Evolutionary conservation across 2,329 filamentous ascomycete species (phyloP).

Genomic region (Colletotrichum incanum): DNA sequence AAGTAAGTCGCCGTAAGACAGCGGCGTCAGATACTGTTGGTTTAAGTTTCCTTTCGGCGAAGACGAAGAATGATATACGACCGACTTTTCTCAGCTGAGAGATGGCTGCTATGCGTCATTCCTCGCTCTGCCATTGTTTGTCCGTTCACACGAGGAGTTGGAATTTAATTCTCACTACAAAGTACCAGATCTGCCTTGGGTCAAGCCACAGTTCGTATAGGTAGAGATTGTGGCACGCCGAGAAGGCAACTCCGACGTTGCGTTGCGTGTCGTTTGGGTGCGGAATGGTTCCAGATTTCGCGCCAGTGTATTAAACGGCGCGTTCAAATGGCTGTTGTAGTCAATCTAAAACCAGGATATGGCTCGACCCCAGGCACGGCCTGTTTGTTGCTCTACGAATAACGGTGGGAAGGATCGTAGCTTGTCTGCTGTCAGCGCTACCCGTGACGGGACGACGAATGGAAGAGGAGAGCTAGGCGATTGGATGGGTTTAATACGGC

Average conservation of each 20-base stretch:
- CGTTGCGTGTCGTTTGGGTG: slow-evolving; percentile 9
- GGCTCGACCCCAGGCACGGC: slow-evolving; percentile 23
- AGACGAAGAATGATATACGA: background rate
- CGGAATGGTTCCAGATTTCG: slow-evolving; percentile 6
- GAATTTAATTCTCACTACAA: background rate
- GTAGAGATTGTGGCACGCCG: slow-evolving; percentile 18
- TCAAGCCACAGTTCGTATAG: slow-evolving; percentile 20
- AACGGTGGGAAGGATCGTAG: background rate
- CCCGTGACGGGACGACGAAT: slow-evolving; percentile 9
- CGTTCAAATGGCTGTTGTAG: slow-evolving; percentile 1
- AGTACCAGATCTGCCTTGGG: background rate
- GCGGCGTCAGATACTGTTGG: background rate
- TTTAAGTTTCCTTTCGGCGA: background rate
- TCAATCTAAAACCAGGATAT: background rate
- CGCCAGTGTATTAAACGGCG: background rate
- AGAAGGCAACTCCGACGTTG: slow-evolving; percentile 20
- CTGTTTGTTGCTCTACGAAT: slow-evolving; percentile 5
- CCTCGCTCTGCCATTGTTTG: background rate
- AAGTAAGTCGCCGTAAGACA: slow-evolving; percentile 7
- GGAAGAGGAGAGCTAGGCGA: slow-evolving; percentile 6
- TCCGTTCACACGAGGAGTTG: background rate
- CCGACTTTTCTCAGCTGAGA: background rate
- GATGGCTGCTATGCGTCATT: background rate
- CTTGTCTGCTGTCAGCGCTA: slow-evolving; percentile 26
- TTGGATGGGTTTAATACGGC: slow-evolving; percentile 22